Conservation (phyloP, 768 basidiomycete species). For the Lepiota venenata region DNA sequence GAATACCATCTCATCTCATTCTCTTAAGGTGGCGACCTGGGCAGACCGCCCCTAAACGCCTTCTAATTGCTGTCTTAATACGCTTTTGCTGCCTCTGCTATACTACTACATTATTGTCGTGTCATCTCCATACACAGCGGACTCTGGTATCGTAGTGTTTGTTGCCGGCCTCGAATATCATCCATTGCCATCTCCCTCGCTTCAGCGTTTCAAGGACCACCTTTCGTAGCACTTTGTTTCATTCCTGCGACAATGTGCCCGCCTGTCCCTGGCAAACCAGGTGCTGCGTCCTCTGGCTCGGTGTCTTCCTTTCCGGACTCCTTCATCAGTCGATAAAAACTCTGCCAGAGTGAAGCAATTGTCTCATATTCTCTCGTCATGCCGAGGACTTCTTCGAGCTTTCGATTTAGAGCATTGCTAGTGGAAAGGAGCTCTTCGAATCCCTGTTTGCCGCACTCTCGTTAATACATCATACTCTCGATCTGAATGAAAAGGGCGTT, state of each 20-base stretch:
- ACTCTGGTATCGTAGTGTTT: constrained; percentile 1
- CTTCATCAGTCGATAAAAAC: constrained; percentile 76
- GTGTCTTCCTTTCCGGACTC: constrained; percentile 35
- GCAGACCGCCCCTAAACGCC: constrained; percentile 45
- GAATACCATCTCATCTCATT: constrained; percentile 7
- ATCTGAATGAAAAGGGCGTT: background rate
- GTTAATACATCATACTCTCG: constrained; percentile 21
- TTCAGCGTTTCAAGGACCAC: background rate
- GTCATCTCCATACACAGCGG: constrained; percentile 14
- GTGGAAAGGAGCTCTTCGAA: constrained; percentile 87
- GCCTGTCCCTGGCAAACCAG: constrained; percentile 68
- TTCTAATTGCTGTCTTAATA: constrained; percentile 10
- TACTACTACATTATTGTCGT: constrained; percentile 26
- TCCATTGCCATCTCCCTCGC: background rate
- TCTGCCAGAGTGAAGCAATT: constrained; percentile 81
- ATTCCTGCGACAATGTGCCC: constrained; percentile 50
- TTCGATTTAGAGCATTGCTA: constrained; percentile 84
- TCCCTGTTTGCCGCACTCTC: constrained; percentile 35
- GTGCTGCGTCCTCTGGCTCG: constrained; percentile 30
- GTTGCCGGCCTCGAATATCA: background rate
- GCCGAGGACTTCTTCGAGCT: constrained; percentile 87
- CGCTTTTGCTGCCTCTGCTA: constrained; percentile 16
- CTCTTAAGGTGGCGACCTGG: constrained; percentile 48
- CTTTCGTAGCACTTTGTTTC: constrained; percentile 11
- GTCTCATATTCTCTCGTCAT: constrained; percentile 93